These are phyloP conservation scores for Marvania coccoides DNA, from an alignment of 139 green algal species.

Conservation along the genomic window DNA sequence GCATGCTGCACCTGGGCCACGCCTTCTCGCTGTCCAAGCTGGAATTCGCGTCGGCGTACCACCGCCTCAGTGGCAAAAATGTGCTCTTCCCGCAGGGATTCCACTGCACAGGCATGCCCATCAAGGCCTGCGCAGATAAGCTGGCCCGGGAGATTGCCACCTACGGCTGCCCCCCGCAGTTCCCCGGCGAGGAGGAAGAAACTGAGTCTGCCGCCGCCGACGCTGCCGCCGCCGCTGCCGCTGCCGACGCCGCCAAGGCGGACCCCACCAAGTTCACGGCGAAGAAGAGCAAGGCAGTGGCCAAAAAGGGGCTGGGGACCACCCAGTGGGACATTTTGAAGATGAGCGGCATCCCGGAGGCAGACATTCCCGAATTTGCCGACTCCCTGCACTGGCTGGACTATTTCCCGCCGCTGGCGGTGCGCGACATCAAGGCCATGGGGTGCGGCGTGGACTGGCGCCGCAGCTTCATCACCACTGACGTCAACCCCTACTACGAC, in stretches of 20 bases:
- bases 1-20: constrained; percentile 94
- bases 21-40: constrained; percentile 98
- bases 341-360: constrained; percentile 73
- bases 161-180: constrained; percentile 83
- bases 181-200: constrained; percentile 56
- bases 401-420: constrained; percentile 88
- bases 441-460: constrained; percentile 98
- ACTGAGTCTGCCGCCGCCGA: constrained; percentile 18
- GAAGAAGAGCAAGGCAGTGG: constrained; percentile 89
- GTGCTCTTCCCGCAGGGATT: constrained; percentile 96
- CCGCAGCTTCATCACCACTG: constrained; percentile 96
- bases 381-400: constrained; percentile 80
- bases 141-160: constrained; percentile 75
- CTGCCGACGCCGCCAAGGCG: neutral
- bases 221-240: constrained; percentile 4
- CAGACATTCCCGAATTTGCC: constrained; percentile 68
- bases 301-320: constrained; percentile 70
- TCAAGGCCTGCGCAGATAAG: constrained; percentile 95
- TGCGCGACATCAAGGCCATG: constrained; percentile 82
- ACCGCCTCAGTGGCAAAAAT: constrained; percentile 80
- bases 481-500: constrained; percentile 98
- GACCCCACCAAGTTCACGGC: constrained; percentile 84
- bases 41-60: constrained; percentile 94
- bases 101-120: constrained; percentile 99
- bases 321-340: constrained; percentile 93